Conservation (phyloP, 2,329 filamentous ascomycete genomes). For the Stagonosporopsis rhizophila region DNA sequence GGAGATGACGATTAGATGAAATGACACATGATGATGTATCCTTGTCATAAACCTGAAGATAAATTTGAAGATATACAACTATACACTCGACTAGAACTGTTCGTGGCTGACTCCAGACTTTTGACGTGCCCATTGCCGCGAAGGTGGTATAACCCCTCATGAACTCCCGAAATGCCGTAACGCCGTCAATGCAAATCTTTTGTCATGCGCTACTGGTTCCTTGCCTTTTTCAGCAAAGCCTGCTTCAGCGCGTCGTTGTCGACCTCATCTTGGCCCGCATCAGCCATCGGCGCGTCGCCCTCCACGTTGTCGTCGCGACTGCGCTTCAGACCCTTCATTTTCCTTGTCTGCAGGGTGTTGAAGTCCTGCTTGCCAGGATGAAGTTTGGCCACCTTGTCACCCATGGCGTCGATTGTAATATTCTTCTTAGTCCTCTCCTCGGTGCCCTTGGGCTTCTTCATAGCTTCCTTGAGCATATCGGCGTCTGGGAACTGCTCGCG, state of each 20-base stretch:
- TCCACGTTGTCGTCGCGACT: conserved; percentile 57
- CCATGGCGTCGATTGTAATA: conserved; percentile 86
- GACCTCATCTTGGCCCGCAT: neutral
- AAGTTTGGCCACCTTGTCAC: conserved; percentile 94
- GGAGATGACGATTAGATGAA: conserved; percentile 58
- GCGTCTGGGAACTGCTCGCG: conserved; percentile 80
- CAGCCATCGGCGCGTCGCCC: conserved; percentile 22
- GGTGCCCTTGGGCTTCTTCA: conserved; percentile 79
- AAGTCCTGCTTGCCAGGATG: conserved; percentile 93
- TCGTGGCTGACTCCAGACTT: conserved; percentile 11
- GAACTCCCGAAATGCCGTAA: conserved; percentile 34
- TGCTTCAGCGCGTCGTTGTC: conserved; percentile 10
- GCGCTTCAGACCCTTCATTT: conserved; percentile 99
- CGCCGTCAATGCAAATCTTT: conserved; percentile 38
- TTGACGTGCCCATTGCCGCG: conserved; percentile 18
- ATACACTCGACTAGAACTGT: conserved; percentile 4
- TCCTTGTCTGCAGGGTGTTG: conserved; percentile 85
- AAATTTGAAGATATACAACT: conserved; percentile 11
- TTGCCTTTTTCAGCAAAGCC: conserved; percentile 21
- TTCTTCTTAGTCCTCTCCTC: conserved; percentile 94
- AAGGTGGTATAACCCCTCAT: conserved; percentile 35
- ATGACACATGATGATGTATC: neutral
- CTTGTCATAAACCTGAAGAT: conserved; percentile 1
- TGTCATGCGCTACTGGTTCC: neutral
- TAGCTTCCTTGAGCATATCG: conserved; percentile 83